These are phyloP conservation scores for Anaeramoeba ignava DNA, from an alignment of 78 protist genomes.

Conservation along the genomic window DNA sequence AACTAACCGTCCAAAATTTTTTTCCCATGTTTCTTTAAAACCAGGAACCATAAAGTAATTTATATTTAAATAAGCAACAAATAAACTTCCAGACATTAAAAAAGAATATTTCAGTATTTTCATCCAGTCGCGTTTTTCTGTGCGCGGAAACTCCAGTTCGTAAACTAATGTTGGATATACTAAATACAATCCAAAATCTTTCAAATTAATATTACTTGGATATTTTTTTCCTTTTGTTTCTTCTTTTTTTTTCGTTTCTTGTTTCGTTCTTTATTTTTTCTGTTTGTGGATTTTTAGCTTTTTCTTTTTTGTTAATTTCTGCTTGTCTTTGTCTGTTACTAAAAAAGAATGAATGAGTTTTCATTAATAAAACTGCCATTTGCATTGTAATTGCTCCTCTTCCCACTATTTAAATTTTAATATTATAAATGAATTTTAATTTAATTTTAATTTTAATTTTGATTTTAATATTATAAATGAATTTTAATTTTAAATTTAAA, in stretches of 20 bases:
- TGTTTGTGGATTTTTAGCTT: too few species aligned
- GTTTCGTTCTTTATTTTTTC: too few species aligned
- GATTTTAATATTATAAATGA: too few species aligned
- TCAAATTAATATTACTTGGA: not conserved
- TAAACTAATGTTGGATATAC: not conserved
- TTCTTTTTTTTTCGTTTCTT: too few species aligned
- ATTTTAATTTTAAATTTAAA: too few species aligned
- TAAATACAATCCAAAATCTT: not conserved
- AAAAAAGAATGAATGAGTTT: not conserved
- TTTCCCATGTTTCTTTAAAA: not conserved
- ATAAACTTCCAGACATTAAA: not conserved
- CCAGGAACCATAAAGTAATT: not conserved
- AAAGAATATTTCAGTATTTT: not conserved
- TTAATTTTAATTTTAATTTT: too few species aligned
- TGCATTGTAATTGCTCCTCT: not conserved
- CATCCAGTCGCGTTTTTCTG: not conserved
- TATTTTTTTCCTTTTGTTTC: not conserved
- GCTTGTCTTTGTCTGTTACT: not conserved
- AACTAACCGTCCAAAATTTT: not conserved
- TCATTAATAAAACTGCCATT: conserved; percentile 1
- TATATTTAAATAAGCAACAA: not conserved
- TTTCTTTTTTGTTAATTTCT: too few species aligned
- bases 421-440: too few species aligned
- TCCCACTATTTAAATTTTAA: not conserved
- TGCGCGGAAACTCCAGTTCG: not conserved